These are phyloP conservation scores for Phyllosticta ampelicida DNA, from an alignment of 2,329 filamentous ascomycete genomes.

Conservation along the genomic window DNA sequence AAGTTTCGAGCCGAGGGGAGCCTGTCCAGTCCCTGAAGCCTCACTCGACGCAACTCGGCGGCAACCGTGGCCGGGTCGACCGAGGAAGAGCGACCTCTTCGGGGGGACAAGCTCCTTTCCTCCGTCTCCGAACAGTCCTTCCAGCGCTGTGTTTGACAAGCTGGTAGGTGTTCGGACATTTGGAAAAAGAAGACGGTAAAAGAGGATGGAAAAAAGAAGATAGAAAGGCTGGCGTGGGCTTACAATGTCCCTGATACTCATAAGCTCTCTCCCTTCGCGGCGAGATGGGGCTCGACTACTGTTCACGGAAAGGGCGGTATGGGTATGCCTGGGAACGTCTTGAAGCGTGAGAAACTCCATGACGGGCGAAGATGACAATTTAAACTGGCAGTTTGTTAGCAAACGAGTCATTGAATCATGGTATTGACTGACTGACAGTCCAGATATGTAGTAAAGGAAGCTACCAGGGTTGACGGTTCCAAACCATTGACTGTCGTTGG, in stretches of 20 bases:
- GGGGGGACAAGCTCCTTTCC: no score
- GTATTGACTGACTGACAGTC: background rate
- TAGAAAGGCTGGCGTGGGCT: background rate
- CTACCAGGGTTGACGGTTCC: background rate
- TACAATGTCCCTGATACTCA: background rate
- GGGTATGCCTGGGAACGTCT: slow-evolving; percentile 19
- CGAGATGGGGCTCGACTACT: background rate
- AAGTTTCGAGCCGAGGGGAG: no score
- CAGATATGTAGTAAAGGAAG: background rate
- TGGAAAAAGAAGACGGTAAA: background rate
- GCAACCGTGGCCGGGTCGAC: no score
- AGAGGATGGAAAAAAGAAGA: background rate
- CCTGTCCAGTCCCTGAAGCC: no score
- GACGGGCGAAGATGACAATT: background rate
- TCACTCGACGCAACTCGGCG: no score
- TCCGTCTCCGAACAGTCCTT: no score
- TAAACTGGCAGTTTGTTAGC: background rate
- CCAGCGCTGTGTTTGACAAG: no score
- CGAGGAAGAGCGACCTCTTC: no score
- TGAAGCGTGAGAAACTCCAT: slow-evolving; percentile 31
- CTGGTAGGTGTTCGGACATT: background rate
- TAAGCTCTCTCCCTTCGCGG: background rate
- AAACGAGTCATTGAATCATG: background rate
- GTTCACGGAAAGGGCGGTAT: background rate
- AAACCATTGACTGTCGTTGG: no score